A percentile compares a stretch with the other conserved stretches of the same genome.
These are phyloP conservation scores for Tetradesmus lagerheimii DNA, from an alignment of 139 green algal species.

Conservation along the genomic window DNA sequence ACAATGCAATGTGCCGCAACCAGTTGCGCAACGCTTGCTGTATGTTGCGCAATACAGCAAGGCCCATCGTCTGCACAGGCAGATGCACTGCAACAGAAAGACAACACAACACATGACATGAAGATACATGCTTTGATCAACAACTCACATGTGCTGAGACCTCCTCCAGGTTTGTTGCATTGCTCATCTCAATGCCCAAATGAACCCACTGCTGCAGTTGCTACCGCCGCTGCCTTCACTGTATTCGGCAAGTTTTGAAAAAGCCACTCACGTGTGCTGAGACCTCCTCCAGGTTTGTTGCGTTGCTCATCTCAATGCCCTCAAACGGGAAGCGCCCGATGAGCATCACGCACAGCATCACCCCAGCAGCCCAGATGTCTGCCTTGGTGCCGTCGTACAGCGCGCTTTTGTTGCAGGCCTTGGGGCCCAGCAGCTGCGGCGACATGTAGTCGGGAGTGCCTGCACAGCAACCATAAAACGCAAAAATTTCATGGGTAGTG, in stretches of 20 bases:
- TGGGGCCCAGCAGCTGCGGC: constrained; percentile 72
- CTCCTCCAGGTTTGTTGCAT: constrained; percentile 44
- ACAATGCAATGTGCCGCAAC: no score
- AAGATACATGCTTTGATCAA: background rate
- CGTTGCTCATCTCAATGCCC: constrained; percentile 54
- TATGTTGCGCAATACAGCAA: no score
- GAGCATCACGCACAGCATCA: constrained; percentile 85
- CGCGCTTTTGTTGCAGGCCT: constrained; percentile 41
- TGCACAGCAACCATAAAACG: background rate
- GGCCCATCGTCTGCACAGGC: no score
- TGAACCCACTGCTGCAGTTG: background rate
- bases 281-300: constrained; percentile 48
- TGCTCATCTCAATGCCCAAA: background rate
- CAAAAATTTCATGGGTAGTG: background rate
- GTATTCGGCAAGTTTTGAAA: no score
- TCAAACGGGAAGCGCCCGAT: constrained; percentile 92
- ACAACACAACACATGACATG: no score
- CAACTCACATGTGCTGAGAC: constrained; percentile 34
- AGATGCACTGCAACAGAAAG: no score
- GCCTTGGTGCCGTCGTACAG: constrained; percentile 54
- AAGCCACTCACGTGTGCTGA: constrained; percentile 25
- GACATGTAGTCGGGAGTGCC: constrained; percentile 53
- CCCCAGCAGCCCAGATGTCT: constrained; percentile 80
- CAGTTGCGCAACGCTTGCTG: no score
- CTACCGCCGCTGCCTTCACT: no score